These are phyloP conservation scores for Pseudozyma hubeiensis DNA, from an alignment of 1,284 basidiomycete species.

Conservation along the genomic window DNA sequence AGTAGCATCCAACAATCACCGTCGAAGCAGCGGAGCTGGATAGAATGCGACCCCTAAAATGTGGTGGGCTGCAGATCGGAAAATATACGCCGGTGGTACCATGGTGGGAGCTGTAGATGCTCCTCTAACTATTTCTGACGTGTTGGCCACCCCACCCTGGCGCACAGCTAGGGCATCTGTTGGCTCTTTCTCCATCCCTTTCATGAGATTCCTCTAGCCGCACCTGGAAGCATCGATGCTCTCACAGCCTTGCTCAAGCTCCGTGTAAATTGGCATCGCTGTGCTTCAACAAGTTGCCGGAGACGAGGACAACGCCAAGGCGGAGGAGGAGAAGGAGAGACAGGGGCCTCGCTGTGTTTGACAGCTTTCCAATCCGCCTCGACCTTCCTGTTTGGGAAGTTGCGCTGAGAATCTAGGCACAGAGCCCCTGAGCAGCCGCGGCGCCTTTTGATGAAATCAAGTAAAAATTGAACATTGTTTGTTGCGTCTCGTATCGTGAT, in stretches of 20 bases:
- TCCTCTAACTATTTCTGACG: slow-evolving; percentile 10
- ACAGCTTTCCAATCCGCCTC: background rate
- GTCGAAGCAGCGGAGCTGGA: background rate
- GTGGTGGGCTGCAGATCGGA: background rate
- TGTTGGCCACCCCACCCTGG: background rate
- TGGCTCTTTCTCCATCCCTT: background rate
- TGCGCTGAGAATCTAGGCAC: background rate
- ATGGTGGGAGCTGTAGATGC: slow-evolving; percentile 11
- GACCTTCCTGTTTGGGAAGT: slow-evolving; percentile 2
- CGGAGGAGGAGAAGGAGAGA: background rate
- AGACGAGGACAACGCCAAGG: background rate
- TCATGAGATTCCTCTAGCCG: no score
- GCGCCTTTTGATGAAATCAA: background rate
- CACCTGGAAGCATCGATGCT: no score
- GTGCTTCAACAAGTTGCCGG: no score
- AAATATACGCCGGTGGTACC: slow-evolving; percentile 5
- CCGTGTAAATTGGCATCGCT: no score
- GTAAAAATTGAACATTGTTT: background rate
- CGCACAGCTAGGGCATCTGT: no score
- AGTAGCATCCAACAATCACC: background rate
- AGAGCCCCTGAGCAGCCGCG: background rate
- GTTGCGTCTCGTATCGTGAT: background rate
- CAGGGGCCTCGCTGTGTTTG: slow-evolving; percentile 18
- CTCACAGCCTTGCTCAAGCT: no score
- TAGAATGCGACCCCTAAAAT: background rate